These are phyloP conservation scores for Poronia punctata DNA, from an alignment of 495 filamentous ascomycete genomes.

Conservation along the genomic window DNA sequence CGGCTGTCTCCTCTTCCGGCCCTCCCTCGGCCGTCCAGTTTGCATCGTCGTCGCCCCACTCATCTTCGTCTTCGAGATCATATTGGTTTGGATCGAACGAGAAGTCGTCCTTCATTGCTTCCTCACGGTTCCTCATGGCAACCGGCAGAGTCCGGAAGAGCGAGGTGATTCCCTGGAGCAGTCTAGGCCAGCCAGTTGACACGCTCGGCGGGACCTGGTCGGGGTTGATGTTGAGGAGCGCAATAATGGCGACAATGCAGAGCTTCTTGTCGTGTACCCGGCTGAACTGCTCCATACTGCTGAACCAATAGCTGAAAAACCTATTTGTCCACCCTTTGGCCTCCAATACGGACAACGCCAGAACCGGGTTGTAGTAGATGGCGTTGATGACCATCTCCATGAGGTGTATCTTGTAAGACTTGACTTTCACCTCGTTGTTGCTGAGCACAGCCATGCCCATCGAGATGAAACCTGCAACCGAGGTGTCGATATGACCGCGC, in stretches of 20 bases:
- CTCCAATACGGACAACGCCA: slow-evolving; percentile 79
- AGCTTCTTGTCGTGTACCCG: slow-evolving; percentile 98
- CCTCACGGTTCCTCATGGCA: slow-evolving; percentile 84
- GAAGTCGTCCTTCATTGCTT: slow-evolving; percentile 86
- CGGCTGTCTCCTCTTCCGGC: slow-evolving; percentile 48
- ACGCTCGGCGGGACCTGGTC: slow-evolving; percentile 80
- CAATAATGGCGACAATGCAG: slow-evolving; percentile 85
- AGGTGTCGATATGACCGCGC: slow-evolving; percentile 80
- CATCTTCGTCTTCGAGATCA: slow-evolving; percentile 68
- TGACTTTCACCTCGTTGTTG: slow-evolving; percentile 64
- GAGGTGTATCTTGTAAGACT: slow-evolving; percentile 87
- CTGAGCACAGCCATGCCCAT: slow-evolving; percentile 80
- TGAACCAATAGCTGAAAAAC: slow-evolving; percentile 97
- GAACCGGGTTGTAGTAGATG: slow-evolving; percentile 88
- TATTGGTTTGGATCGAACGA: slow-evolving; percentile 60
- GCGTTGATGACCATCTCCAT: slow-evolving; percentile 99
- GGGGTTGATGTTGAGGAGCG: slow-evolving; percentile 67
- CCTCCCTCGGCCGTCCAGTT: slow-evolving; percentile 43
- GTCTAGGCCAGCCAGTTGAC: slow-evolving; percentile 92
- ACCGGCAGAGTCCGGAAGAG: slow-evolving; percentile 88
- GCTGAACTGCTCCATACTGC: slow-evolving; percentile 86
- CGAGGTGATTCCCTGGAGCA: slow-evolving; percentile 78
- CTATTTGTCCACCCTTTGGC: slow-evolving; percentile 96
- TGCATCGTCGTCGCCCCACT: slow-evolving; percentile 66
- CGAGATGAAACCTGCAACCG: slow-evolving; percentile 77